phyloP scores from a whole-genome alignment of 768 basidiomycete genomes.

The Kwoniella sp. region DNA sequence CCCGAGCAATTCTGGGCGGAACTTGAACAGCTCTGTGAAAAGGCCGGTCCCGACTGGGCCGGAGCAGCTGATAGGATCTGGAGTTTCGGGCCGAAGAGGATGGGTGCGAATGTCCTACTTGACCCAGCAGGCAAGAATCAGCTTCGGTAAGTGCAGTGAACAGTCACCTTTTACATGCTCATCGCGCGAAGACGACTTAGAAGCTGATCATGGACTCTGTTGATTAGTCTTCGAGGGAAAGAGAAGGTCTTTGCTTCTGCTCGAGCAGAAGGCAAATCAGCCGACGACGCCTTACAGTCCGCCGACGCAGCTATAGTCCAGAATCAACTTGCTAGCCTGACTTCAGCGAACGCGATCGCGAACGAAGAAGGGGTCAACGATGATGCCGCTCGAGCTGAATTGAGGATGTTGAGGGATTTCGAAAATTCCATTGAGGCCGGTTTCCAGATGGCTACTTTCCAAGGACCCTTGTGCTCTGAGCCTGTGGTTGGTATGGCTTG shows the following conservation, averaged over 20 bases:
- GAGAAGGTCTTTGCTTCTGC: slow-evolving; percentile 45
- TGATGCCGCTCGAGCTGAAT: slow-evolving; percentile 27
- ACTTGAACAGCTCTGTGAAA: slow-evolving; percentile 66
- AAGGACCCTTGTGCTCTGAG: slow-evolving; percentile 92
- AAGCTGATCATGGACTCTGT: too few species aligned
- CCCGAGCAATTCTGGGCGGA: slow-evolving; percentile 78
- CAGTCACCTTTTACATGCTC: not conserved
- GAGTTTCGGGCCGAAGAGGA: slow-evolving; percentile 87
- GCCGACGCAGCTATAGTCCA: slow-evolving; percentile 38
- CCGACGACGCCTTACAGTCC: slow-evolving; percentile 47
- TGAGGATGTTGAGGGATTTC: slow-evolving; percentile 62
- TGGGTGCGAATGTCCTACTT: slow-evolving; percentile 82
- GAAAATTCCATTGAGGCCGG: slow-evolving; percentile 85
- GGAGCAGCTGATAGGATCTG: slow-evolving; percentile 72
- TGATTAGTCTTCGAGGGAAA: slow-evolving; percentile 36
- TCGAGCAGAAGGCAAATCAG: slow-evolving; percentile 47
- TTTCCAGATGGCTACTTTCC: slow-evolving; percentile 90
- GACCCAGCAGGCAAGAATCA: slow-evolving; percentile 61
- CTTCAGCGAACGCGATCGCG: not conserved
- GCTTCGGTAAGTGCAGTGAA: slow-evolving; percentile 53
- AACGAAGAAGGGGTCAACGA: slow-evolving; percentile 20
- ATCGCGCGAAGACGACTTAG: not conserved
- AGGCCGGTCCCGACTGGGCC: slow-evolving; percentile 77
- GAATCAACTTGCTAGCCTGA: slow-evolving; percentile 31
- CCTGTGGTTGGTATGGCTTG: slow-evolving; percentile 91